Percentiles rank a stretch among this genome's conserved stretches.
phyloP scores from a whole-genome alignment of 2,329 filamentous ascomycete genomes.

The Epichloe gansuensis region DNA sequence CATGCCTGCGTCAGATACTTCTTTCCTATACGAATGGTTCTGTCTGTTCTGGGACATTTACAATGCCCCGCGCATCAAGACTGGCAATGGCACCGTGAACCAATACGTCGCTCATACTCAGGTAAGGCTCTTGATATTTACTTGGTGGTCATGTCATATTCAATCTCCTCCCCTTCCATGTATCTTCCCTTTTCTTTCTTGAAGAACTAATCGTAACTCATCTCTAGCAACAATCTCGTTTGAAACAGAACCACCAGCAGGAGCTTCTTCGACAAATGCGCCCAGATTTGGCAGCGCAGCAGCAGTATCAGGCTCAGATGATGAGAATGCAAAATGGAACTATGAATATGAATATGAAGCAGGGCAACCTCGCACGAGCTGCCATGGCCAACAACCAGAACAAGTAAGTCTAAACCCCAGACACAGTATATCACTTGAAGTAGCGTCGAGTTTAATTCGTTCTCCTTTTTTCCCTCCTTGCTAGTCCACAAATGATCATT shows the following conservation, averaged over 20 bases:
- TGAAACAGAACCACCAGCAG: slow-evolving; percentile 66
- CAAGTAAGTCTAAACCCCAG: slow-evolving; percentile 38
- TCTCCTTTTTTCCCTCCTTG: background rate
- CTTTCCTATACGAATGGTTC: slow-evolving; percentile 97
- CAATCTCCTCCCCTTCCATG: background rate
- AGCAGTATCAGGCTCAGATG: slow-evolving; percentile 48
- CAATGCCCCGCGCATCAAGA: slow-evolving; percentile 64
- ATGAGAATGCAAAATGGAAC: slow-evolving; percentile 56
- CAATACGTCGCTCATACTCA: slow-evolving; percentile 76
- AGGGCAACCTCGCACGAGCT: slow-evolving; percentile 53
- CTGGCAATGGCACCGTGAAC: slow-evolving; percentile 48
- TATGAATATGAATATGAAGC: slow-evolving; percentile 48
- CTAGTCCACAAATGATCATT: slow-evolving; percentile 59
- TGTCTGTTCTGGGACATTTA: slow-evolving; percentile 96
- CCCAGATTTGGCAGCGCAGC: slow-evolving; percentile 44
- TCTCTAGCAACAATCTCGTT: slow-evolving; percentile 50
- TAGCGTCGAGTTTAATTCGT: background rate
- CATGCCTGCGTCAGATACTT: slow-evolving; percentile 52
- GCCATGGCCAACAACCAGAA: slow-evolving; percentile 70
- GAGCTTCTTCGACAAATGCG: slow-evolving; percentile 65
- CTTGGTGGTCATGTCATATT: background rate
- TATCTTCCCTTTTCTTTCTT: background rate
- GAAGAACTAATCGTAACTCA: slow-evolving; percentile 1
- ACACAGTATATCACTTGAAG: background rate
- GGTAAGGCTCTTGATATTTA: slow-evolving; percentile 35